Evolutionary conservation across 1,284 basidiomycete species (phyloP).

Genomic region (Apiotrichum laibachii): DNA sequence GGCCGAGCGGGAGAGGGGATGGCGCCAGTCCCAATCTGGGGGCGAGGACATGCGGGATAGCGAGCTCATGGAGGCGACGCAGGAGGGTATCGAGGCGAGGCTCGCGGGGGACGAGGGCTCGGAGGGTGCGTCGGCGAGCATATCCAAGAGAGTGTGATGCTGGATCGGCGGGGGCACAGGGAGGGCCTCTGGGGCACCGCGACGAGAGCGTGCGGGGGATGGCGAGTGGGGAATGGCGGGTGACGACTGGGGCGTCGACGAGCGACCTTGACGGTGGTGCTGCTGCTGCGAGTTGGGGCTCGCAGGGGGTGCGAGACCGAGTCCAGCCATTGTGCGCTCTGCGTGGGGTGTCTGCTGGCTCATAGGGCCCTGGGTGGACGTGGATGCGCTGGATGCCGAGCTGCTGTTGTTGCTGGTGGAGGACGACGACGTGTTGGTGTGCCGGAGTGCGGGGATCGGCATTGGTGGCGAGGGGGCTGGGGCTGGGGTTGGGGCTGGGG

Average conservation of each 20-base stretch:
- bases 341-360: no score
- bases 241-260: neutral
- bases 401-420: no score
- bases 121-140: conserved; percentile 20
- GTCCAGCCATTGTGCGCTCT: no score
- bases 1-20: conserved; percentile 5
- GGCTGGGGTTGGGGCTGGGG: neutral
- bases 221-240: neutral
- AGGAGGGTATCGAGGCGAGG: conserved; percentile 26
- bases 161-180: neutral
- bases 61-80: conserved; percentile 30
- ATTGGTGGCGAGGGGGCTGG: neutral
- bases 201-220: neutral
- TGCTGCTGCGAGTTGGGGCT: no score
- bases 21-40: conserved; percentile 17
- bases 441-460: no score
- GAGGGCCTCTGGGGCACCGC: neutral
- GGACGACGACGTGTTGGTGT: no score
- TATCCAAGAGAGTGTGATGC: conserved; percentile 18
- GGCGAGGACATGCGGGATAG: conserved; percentile 31
- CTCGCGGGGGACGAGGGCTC: conserved; percentile 37
- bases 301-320: no score
- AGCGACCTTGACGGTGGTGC: neutral
- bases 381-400: no score
- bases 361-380: no score